These are phyloP conservation scores for Nepenthes mirabilis DNA, from an alignment of 148 eudicot species.

Conservation along the genomic window DNA sequence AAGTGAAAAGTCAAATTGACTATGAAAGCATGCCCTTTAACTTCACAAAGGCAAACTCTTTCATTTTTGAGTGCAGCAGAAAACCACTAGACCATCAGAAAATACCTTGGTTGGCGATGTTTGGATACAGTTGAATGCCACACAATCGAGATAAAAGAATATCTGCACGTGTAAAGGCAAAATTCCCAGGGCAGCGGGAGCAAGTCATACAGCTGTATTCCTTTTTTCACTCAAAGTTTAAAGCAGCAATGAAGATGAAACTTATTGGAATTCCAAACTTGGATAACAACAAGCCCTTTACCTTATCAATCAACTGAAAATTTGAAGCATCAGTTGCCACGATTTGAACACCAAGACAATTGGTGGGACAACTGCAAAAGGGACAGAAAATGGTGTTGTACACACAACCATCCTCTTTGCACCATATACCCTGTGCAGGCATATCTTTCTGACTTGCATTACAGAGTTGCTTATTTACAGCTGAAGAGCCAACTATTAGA, in stretches of 20 bases:
- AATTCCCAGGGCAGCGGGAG: not conserved
- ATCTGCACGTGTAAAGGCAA: slow-evolving; percentile 35
- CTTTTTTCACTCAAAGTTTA: too few relatives aligned
- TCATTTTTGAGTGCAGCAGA: not conserved
- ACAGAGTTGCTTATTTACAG: slow-evolving; percentile 39
- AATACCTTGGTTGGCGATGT: slow-evolving; percentile 25
- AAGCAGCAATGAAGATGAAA: not conserved
- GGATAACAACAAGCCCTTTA: slow-evolving; percentile 5
- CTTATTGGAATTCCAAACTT: not conserved
- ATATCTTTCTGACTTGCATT: slow-evolving; percentile 17
- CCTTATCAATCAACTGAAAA: slow-evolving; percentile 54
- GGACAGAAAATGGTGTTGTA: slow-evolving; percentile 56
- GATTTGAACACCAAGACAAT: slow-evolving; percentile 63
- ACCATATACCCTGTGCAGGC: slow-evolving; percentile 71
- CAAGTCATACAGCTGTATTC: not conserved
- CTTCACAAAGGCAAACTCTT: too few relatives aligned
- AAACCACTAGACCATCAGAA: too few relatives aligned
- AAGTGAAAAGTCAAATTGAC: too few relatives aligned
- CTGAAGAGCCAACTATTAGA: slow-evolving; percentile 33
- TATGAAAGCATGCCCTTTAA: too few relatives aligned
- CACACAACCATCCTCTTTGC: slow-evolving; percentile 84
- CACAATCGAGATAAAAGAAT: slow-evolving; percentile 36
- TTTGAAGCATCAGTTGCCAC: slow-evolving; percentile 75
- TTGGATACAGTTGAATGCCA: slow-evolving; percentile 29
- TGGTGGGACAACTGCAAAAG: slow-evolving; percentile 35